Evolutionary conservation across 805 yeast species (phyloP).

Genomic region (Vanderwaltozyma polyspora): DNA sequence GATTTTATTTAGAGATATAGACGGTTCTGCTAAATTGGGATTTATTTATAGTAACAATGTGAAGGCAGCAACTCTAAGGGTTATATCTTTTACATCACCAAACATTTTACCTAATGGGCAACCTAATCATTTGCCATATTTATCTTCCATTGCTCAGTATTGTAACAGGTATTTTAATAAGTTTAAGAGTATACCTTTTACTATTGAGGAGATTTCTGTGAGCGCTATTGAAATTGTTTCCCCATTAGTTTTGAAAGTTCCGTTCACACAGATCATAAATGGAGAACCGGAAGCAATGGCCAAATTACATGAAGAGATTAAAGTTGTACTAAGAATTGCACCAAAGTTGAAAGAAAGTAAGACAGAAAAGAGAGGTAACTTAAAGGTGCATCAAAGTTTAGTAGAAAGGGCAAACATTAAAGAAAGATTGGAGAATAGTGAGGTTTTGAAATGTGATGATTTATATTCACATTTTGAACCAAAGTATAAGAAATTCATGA

Average conservation of each 20-base stretch:
- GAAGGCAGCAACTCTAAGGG: constrained; percentile 15
- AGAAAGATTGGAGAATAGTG: constrained; percentile 10
- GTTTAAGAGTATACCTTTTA: constrained; percentile 24
- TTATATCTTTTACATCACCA: constrained; percentile 27
- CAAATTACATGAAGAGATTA: constrained; percentile 16
- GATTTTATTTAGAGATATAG: constrained; percentile 43
- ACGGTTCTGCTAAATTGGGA: constrained; percentile 34
- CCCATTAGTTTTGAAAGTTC: constrained; percentile 15
- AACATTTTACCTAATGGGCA: constrained; percentile 17
- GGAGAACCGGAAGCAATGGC: constrained; percentile 18
- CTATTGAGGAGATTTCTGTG: constrained; percentile 20
- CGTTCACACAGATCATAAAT: constrained; percentile 21
- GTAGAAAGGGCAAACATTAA: constrained; percentile 21
- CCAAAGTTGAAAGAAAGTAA: constrained; percentile 17
- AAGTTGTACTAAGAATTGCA: constrained; percentile 14
- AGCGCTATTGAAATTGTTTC: constrained; percentile 24
- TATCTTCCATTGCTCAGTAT: constrained; percentile 22
- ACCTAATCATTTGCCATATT: constrained; percentile 28
- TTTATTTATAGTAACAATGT: constrained; percentile 35
- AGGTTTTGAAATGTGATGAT: constrained; percentile 29
- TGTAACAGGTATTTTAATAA: constrained; percentile 16
- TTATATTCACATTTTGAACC: constrained; percentile 37
- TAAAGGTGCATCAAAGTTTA: constrained; percentile 22
- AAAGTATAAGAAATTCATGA: constrained; percentile 34
- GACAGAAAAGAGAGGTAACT: constrained; percentile 20